Evolutionary conservation across 2,329 filamentous ascomycete species (phyloP), one percentile per base, ranked within the genome.

Genomic region (Sporothrix protearum): DNA sequence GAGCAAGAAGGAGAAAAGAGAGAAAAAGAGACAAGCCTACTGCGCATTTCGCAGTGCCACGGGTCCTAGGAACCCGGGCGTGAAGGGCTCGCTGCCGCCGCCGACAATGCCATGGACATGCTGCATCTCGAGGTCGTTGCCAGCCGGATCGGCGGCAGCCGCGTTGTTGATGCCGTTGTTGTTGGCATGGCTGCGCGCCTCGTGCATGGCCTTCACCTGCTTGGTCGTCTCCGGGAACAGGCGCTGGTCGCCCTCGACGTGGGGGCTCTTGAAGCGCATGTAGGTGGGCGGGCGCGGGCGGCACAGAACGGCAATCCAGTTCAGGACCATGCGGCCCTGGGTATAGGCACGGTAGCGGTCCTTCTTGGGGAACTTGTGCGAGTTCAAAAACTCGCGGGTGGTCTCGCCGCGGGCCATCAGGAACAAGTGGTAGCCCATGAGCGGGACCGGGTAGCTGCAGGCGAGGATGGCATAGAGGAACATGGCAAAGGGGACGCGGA

Each of bases 321-420:
- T 99, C 77, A 86, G 90, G 77, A 91, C 80, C 64, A 91, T 83
- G 75, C 84, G 91, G 47, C 89, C 90, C 78, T 96, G 94, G 1
- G 89, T 94, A 77, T 97, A 99, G 1, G 96, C 93, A 57, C 94
- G 86, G 80, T 97, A 96, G 14, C 96, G 89, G 79, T 99, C 95
- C 76, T 91, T 91, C 82, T 96, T 96, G 74, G 91, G 84, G 79
- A 99, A 98, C 80, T 98, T 98, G 81, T 97, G 93, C 4, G 92
- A 94, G 81, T 97, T 97, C 75, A 99, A 88, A 80, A 97, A 97
- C 81, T 99, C 96, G 76, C 96, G 87, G 0, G 96, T 99, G 0
- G 95, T 99, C 83, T 99, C 95, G 66, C 95, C 96, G 42, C 95
- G 87, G 7, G 89, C 91, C 82, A 96, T 93, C 57, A 99, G 85